Percentiles rank a stretch among this genome's conserved stretches.
These are phyloP conservation scores for Ascobolus immersus DNA, from an alignment of 495 filamentous ascomycete species.

Conservation along the genomic window DNA sequence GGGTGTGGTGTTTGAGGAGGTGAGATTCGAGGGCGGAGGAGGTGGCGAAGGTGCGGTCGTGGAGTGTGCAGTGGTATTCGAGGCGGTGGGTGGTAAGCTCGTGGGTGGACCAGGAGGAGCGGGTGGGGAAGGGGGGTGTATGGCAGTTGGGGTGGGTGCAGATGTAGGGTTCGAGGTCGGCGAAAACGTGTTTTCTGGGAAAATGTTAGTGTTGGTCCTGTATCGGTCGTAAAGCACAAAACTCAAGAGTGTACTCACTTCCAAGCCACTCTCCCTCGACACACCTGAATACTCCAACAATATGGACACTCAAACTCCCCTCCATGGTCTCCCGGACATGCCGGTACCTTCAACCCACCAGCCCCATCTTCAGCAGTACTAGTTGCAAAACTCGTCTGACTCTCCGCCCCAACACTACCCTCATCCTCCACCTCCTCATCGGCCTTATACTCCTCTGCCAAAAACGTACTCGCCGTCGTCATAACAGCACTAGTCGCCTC, in stretches of 20 bases:
- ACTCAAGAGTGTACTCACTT: slow-evolving; percentile 1
- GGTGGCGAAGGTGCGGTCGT: no score
- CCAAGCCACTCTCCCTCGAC: neutral
- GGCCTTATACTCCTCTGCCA: no score
- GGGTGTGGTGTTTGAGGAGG: no score
- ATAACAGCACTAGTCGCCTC: no score
- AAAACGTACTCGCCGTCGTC: no score
- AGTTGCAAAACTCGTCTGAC: no score
- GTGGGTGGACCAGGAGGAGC: slow-evolving; percentile 1
- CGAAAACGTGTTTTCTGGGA: slow-evolving; percentile 3
- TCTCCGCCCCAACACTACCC: no score
- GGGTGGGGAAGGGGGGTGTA: neutral
- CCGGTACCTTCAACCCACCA: no score
- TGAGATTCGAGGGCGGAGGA: no score
- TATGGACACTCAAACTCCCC: slow-evolving; percentile 6
- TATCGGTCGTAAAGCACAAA: neutral
- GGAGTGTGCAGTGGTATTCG: slow-evolving; percentile 1
- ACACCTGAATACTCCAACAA: neutral
- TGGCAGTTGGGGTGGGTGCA: slow-evolving; percentile 1
- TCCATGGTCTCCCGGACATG: no score
- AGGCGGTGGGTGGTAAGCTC: slow-evolving; percentile 1
- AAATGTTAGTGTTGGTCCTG: neutral
- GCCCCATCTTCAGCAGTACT: no score
- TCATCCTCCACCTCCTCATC: no score
- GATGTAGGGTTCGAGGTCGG: slow-evolving; percentile 3